A percentile compares a stretch with the other conserved stretches of the same genome.
Conservation (phyloP, 139 green algal genomes). For the Chlorella ohadii region DNA sequence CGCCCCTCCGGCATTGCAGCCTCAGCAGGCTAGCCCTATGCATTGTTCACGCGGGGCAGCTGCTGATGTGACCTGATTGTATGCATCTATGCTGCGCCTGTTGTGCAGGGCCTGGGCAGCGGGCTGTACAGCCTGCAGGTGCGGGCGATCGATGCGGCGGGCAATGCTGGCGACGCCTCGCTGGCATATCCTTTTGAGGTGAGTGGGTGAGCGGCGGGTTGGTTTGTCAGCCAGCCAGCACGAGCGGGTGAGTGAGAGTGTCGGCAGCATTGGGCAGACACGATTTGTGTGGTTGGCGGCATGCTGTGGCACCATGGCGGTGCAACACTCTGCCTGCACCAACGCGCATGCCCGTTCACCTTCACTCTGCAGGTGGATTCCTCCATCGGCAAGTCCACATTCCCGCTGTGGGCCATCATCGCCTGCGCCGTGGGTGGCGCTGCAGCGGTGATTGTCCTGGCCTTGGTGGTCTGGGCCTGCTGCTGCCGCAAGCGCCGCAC, state of each 20-base stretch:
- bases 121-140: conserved; percentile 42
- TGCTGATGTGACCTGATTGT: too few species aligned
- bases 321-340: too few species aligned
- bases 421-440: conserved; percentile 19
- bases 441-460: conserved; percentile 13
- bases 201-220: too few species aligned
- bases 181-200: conserved; percentile 37
- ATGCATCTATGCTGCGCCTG: too few species aligned
- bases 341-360: background rate
- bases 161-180: conserved; percentile 45
- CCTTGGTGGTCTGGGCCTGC: conserved; percentile 15
- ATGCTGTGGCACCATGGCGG: too few species aligned
- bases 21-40: too few species aligned
- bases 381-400: conserved; percentile 8
- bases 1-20: too few species aligned
- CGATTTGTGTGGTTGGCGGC: too few species aligned
- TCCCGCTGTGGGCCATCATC: conserved; percentile 44
- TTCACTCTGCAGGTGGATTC: background rate
- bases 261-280: too few species aligned
- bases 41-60: too few species aligned
- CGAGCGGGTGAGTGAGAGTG: too few species aligned
- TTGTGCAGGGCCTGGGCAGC: conserved; percentile 18
- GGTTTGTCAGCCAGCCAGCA: too few species aligned
- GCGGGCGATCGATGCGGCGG: conserved; percentile 47
- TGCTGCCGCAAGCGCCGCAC: conserved; percentile 13